Percentiles rank a stretch among this genome's conserved stretches.
Evolutionary conservation across 169 alveolate species (phyloP).

Genomic region (Plasmodium knowlesi): DNA sequence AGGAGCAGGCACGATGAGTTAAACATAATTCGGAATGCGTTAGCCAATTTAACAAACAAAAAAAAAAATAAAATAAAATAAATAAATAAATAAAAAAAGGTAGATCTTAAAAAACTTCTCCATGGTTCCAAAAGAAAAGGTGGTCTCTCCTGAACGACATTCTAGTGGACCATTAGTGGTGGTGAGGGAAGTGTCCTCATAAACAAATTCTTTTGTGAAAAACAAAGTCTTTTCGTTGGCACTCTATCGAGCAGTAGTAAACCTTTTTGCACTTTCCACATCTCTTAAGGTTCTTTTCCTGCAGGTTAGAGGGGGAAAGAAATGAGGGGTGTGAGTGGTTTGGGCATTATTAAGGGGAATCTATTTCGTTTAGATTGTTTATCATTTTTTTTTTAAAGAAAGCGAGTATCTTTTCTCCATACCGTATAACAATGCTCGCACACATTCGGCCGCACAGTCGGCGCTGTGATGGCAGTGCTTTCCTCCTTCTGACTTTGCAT

Average conservation of each 20-base stretch:
- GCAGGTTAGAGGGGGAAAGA: neutral
- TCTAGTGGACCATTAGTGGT: neutral
- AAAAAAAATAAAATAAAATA: neutral
- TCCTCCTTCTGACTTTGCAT: conserved; percentile 67
- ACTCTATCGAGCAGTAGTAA: conserved; percentile 87
- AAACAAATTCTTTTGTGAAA: conserved; percentile 88
- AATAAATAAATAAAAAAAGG: neutral
- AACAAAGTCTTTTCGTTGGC: conserved; percentile 91
- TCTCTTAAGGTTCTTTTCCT: conserved; percentile 71
- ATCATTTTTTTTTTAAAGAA: neutral
- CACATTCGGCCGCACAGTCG: conserved; percentile 3
- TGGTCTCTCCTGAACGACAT: neutral
- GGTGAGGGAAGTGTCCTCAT: neutral
- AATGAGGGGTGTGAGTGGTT: neutral
- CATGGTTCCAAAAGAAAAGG: too few relatives aligned
- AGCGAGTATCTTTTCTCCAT: neutral
- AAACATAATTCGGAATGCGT: neutral
- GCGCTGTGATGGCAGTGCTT: conserved; percentile 11
- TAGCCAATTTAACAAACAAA: neutral
- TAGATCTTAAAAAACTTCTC: neutral
- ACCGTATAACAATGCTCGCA: conserved; percentile 68
- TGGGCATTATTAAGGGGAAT: neutral
- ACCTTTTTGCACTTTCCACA: conserved; percentile 91
- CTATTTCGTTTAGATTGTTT: neutral
- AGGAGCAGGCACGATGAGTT: neutral